Base-by-base conservation (phyloP, 495 filamentous ascomycete genomes). In the Podospora bellae-mahoneyi region DNA sequence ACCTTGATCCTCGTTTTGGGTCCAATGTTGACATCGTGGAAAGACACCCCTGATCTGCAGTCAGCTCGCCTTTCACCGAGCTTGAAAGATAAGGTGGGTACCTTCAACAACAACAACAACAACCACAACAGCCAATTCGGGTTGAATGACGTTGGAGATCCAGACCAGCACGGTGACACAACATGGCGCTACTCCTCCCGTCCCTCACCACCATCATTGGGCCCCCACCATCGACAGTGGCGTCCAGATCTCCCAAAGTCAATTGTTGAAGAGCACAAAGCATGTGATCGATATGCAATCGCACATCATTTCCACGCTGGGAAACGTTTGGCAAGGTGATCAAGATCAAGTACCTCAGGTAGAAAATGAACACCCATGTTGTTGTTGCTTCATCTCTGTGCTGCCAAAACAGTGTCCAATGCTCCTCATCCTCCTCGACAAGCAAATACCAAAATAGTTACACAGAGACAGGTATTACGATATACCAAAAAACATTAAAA, bases 401-500 rank as follows among this genome's bases (percentile, higher is more conserved):
- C 6, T 39, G 34, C 3, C 34, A 39, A 39, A 39, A 39, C 10
- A 39, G 10, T 6, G 10, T 6, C 39, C 39, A 16, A 16, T 48
- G 39, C 2, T 16, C 2, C 39, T 48, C 39, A 13, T 48, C 39
- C 1, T 48, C 39, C 39, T 48, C 15, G 39, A 48, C 15, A 16
- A 16, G 13, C 13, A 48, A 16, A 48, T 48, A 48, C 39, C 39
- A 48, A 2, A 48, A 48, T 48, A 48, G 39, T 48, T 48, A 48
- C 39, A 48, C 4, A 58, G 19, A 58, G 20, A 9, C 10, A 27
- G 56, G 7, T 58, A 58, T 48, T 48, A 58, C n/a, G 23, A 26
- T 66, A 70, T 0, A n/a, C 26, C 34, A 64, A 26, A 53, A 44
- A 64, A 34, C 1, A 44, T 53, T 9, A 18, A 64, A 53, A 64